Base-by-base conservation (phyloP, 2,329 filamentous ascomycete species). In the Penicillium freii region DNA sequence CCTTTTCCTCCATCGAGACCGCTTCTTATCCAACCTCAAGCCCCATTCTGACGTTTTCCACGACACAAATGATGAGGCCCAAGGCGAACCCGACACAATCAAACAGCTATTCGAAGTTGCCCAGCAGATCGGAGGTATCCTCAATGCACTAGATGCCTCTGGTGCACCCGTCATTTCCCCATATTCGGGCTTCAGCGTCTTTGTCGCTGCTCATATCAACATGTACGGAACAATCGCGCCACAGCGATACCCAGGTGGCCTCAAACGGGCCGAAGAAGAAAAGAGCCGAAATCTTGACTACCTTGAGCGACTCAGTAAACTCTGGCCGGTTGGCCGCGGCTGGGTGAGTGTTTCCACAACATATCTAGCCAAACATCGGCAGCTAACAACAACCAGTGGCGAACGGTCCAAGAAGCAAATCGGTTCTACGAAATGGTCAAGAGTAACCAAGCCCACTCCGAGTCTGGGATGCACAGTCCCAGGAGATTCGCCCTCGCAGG, bases 221-320 rank as follows among this genome's bases (percentile, higher is more conserved):
- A 74, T 74, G 72, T 74, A 74, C 51, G 72, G 72, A 2, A 73
- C 72, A 7, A 68, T 74, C 10, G 67, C 62, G 0, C 71, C 72
- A 1, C 57, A 58, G n/a, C 63, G 66, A 11, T 74, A 74, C 39
- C 72, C 72, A 0, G 72, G 72, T 0, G 72, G 72, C 1, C 57
- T 66, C 2, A 64, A 63, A 31, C 59, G 69, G 13, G 72, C 72
- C 2, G 69, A 73, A 46, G 57, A 64, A 17, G 72, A 73, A 52
- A 74, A 72, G 55, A 63, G 46, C 33, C 51, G 56, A 3, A 74
- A 74, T n/a, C 58, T 74, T 2, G 46, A 56, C 7, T 74, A 74
- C 29, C 63, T 74, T 3, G 72, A 73, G 53, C 61, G 68, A 38
- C 34, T 74, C 5, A 70, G 72, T 36, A 57, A 62, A 50, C 62